Base-by-base conservation (phyloP, 495 filamentous ascomycete genomes). In the Penicillium roqueforti region DNA sequence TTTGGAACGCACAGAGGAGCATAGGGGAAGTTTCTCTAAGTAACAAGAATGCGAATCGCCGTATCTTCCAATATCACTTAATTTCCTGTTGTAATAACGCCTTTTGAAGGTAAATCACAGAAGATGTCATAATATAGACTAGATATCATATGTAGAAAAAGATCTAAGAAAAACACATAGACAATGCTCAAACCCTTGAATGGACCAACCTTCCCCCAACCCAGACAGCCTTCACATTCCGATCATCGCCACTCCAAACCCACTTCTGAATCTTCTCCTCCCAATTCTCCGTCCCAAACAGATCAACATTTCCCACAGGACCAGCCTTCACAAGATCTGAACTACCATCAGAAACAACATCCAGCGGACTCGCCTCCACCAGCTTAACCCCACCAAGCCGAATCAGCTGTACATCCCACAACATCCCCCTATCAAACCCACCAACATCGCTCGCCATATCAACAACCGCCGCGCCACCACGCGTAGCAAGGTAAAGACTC, bases 211-310 rank as follows among this genome's bases (percentile, higher is more conserved):
- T 69, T 6, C 63, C 63, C 7, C 44, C 39, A 52, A 96, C 89
- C 89, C 88, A 96, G 1, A 96, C 92, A 58, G 70, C 81, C 62
- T 72, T 74, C 0, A 87, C 87, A 70, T 95, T 95, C 51, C 91
- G 69, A 69, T 96, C 91, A 76, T 96, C 91, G 0, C 91, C 92
- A 54, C 81, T 85, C 73, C 84, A 96, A 38, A 95, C 76, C 91
- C 92, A 97, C 77, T 96, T 96, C 31, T 87, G 84, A n/a, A 96
- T 66, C 63, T 75, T 79, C 52, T 96, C 88, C 46, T 83, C 76
- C 89, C 86, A 91, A 6, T 50, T 81, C 79, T 96, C 91, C 74
- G 80, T 85, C 8, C 89, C 90, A 77, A 93, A 97, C 4, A 93
- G 61, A 76, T 96, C 89, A 7, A 95, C 60, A 58, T 63, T 59